Conservation (phyloP, 805 yeast species). For the Barnettozyma pratensis region DNA sequence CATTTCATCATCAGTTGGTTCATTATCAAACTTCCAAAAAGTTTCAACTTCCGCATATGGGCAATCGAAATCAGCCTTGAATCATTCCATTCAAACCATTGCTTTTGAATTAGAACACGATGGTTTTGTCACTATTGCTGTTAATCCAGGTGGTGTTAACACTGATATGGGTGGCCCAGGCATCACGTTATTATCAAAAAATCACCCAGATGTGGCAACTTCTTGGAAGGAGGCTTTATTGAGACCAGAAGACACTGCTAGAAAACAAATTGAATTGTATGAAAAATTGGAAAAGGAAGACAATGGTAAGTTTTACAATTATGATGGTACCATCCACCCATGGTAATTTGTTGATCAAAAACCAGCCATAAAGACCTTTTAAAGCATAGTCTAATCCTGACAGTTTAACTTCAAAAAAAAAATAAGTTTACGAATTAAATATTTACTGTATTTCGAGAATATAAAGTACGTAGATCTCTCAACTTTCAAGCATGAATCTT, state of each 20-base stretch:
- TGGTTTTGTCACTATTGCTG: constrained; percentile 25
- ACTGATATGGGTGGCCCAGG: constrained; percentile 27
- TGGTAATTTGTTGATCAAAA: neutral
- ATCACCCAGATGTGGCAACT: neutral
- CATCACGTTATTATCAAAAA: neutral
- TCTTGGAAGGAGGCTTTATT: neutral
- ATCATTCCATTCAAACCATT: constrained; percentile 25
- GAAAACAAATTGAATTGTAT: constrained; percentile 15
- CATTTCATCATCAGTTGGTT: constrained; percentile 11
- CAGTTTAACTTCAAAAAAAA: too few relatives aligned
- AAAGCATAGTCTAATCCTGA: too few relatives aligned
- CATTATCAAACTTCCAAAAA: neutral
- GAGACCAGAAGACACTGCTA: constrained; percentile 26
- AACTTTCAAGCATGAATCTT: too few relatives aligned
- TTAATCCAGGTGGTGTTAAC: constrained; percentile 37
- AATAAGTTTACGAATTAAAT: too few relatives aligned
- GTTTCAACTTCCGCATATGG: constrained; percentile 28
- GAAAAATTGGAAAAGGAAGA: constrained; percentile 20
- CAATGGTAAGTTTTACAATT: constrained; percentile 24
- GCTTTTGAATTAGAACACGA: constrained; percentile 23
- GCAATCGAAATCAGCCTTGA: constrained; percentile 33
- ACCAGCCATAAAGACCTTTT: too few relatives aligned
- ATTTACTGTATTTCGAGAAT: too few relatives aligned
- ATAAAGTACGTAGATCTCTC: too few relatives aligned
- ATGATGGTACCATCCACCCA: constrained; percentile 17